Percentiles rank a stretch among this genome's conserved stretches.
Conservation (phyloP, 148 eudicot genomes). For the Dianthus caryophyllus region DNA sequence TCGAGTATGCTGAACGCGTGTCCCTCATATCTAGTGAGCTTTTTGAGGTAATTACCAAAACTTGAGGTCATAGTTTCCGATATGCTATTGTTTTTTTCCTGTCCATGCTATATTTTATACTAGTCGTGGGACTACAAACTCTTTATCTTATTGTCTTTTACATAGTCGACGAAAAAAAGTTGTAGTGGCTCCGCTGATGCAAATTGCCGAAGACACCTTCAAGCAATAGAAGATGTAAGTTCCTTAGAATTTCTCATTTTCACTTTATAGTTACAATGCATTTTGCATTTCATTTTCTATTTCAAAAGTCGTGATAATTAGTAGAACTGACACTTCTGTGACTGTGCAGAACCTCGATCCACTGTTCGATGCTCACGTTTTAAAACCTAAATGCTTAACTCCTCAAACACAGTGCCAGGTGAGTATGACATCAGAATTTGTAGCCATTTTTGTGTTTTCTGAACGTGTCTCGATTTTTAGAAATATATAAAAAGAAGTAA, state of each 20-base stretch:
- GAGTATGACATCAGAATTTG: conserved; percentile 8
- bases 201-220: conserved; percentile 17
- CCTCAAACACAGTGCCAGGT: conserved; percentile 37
- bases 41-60: conserved; percentile 22
- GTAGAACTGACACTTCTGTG: background rate
- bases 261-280: background rate
- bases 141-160: background rate
- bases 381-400: conserved; percentile 32
- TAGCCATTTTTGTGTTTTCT: too few relatives aligned
- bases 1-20: conserved; percentile 27
- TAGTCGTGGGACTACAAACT: background rate
- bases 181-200: conserved; percentile 21
- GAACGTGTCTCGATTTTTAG: too few relatives aligned
- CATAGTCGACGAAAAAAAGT: conserved; percentile 24
- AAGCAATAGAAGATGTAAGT: conserved; percentile 24
- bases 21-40: conserved; percentile 33
- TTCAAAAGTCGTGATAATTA: background rate
- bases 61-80: background rate
- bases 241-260: background rate
- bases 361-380: conserved; percentile 19
- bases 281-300: background rate
- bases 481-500: too few relatives aligned
- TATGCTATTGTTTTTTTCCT: background rate
- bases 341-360: conserved; percentile 30
- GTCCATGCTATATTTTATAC: background rate